Evolutionary conservation across 2,329 filamentous ascomycete genomes (phyloP).

Genomic region (Colletotrichum brevisporum): DNA sequence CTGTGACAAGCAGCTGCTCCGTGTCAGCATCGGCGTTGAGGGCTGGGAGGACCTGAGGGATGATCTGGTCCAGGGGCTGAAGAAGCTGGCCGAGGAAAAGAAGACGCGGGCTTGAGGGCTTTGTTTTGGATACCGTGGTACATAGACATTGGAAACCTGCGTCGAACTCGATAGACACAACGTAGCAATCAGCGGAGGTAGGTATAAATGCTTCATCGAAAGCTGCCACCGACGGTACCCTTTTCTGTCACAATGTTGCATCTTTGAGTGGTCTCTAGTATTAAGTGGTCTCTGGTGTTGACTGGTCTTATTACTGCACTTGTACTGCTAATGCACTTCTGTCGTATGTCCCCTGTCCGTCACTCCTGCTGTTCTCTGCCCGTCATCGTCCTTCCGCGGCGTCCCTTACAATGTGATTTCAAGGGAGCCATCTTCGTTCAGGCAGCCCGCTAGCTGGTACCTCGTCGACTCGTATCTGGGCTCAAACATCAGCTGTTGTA

Average conservation of each 20-base stretch:
- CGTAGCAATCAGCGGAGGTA: too few relatives aligned
- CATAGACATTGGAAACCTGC: not conserved
- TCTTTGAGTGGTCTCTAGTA: too few relatives aligned
- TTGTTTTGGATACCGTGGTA: not conserved
- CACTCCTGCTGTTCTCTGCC: not conserved
- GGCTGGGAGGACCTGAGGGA: conserved; percentile 84
- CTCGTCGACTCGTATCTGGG: conserved; percentile 50
- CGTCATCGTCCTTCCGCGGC: not conserved
- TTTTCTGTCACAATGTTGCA: too few relatives aligned
- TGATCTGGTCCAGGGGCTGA: conserved; percentile 79
- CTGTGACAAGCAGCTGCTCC: conserved; percentile 80
- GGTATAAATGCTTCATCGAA: too few relatives aligned
- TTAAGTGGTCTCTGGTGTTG: too few relatives aligned
- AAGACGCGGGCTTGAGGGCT: conserved; percentile 7
- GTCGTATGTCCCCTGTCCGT: too few relatives aligned
- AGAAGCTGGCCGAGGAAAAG: conserved; percentile 61
- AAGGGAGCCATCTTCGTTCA: conserved; percentile 51
- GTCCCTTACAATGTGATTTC: conserved; percentile 47
- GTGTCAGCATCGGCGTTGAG: conserved; percentile 91
- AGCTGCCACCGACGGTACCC: too few relatives aligned
- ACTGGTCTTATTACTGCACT: too few relatives aligned
- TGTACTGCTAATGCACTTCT: too few relatives aligned
- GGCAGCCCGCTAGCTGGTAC: conserved; percentile 49
- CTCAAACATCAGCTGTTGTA: not conserved
- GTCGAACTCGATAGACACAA: too few relatives aligned